These are phyloP conservation scores for Echria macrotheca DNA, from an alignment of 495 filamentous ascomycete genomes.

Conservation along the genomic window DNA sequence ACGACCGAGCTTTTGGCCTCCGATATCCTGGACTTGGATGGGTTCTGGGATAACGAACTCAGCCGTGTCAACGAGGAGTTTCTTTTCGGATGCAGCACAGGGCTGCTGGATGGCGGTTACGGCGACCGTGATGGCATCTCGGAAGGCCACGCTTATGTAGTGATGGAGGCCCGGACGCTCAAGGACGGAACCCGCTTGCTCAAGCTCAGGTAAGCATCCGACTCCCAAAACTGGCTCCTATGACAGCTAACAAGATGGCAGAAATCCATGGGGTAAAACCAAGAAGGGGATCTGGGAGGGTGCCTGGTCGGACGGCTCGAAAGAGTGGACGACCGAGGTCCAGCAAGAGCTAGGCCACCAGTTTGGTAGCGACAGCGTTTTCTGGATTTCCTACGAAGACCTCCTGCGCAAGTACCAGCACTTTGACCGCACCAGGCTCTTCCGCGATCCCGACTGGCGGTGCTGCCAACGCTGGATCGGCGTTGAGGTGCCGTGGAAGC, in stretches of 20 bases:
- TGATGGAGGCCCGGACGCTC: slow-evolving; percentile 69
- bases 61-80: slow-evolving; percentile 84
- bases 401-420: slow-evolving; percentile 78
- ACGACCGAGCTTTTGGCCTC: slow-evolving; percentile 77
- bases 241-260: slow-evolving; percentile 15
- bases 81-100: slow-evolving; percentile 79
- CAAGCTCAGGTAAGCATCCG: slow-evolving; percentile 36
- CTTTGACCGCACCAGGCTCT: slow-evolving; percentile 86
- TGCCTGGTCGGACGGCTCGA: slow-evolving; percentile 86
- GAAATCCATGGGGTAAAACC: slow-evolving; percentile 78
- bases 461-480: slow-evolving; percentile 86
- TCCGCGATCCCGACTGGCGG: slow-evolving; percentile 70
- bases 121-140: slow-evolving; percentile 69
- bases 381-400: slow-evolving; percentile 71
- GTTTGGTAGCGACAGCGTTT: slow-evolving; percentile 84
- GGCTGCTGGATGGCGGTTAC: slow-evolving; percentile 57
- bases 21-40: slow-evolving; percentile 84
- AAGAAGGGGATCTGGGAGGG: slow-evolving; percentile 73
- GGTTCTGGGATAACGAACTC: slow-evolving; percentile 86
- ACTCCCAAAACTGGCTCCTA: neutral
- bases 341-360: slow-evolving; percentile 76
- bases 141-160: slow-evolving; percentile 81
- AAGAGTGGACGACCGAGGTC: slow-evolving; percentile 88
- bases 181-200: slow-evolving; percentile 42
- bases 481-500: slow-evolving; percentile 80